Percentiles rank a stretch among this genome's conserved stretches.
These are phyloP conservation scores for Citrus sinensis DNA, from an alignment of 345 rosid genomes.

Conservation along the genomic window DVS_A1.0 CM039161.1:22031501-22032000, in stretches of 20 bases:
- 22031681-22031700: slow-evolving; percentile 15
- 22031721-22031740: slow-evolving; percentile 50
- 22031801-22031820: slow-evolving; percentile 52
- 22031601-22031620: slow-evolving; percentile 10
- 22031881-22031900: slow-evolving; percentile 51
- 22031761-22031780: slow-evolving; percentile 27
- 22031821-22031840: slow-evolving; percentile 51
- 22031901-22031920: slow-evolving; percentile 29
- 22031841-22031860: slow-evolving; percentile 80
- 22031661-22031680: slow-evolving; percentile 11
- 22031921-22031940: slow-evolving; percentile 59
- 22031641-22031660: slow-evolving; percentile 17
- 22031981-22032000: slow-evolving; percentile 51
- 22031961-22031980: slow-evolving; percentile 52
- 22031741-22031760: slow-evolving; percentile 52
- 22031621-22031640: slow-evolving; percentile 37
- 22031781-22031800: slow-evolving; percentile 57
- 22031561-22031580: slow-evolving; percentile 38
- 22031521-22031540: background rate
- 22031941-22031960: slow-evolving; percentile 53
- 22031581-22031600: slow-evolving; percentile 19
- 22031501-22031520: slow-evolving; percentile 1
- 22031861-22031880: slow-evolving; percentile 53
- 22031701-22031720: slow-evolving; percentile 6
- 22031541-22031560: slow-evolving; percentile 23